These are phyloP conservation scores for Mucor indicus DNA, from an alignment of 371 early-diverging fungal genomes.

Conservation along the genomic window DNA sequence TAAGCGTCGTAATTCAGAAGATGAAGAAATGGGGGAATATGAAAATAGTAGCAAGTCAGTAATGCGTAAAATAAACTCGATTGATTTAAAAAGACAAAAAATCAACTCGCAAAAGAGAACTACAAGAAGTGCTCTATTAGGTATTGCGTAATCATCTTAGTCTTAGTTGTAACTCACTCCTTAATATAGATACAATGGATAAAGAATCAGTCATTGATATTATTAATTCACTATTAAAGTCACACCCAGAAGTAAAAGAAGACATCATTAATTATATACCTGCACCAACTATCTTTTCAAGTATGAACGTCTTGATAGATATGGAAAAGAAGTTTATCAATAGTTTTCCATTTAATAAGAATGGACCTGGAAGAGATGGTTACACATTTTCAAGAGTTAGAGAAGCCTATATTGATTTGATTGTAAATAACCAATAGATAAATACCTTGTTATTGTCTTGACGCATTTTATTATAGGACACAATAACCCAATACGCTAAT, in stretches of 20 bases:
- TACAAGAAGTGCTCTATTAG: conserved; percentile 25
- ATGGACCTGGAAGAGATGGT: conserved; percentile 78
- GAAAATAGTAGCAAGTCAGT: not conserved
- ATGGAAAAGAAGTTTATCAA: conserved; percentile 71
- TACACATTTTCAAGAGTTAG: conserved; percentile 89
- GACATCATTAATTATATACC: conserved; percentile 79
- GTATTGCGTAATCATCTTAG: conserved; percentile 12
- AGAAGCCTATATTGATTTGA: conserved; percentile 69
- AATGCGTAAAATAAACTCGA: not conserved
- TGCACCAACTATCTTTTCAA: conserved; percentile 83
- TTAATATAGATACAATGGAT: conserved; percentile 57
- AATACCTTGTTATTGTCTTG: not conserved
- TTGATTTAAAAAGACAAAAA: conserved; percentile 26
- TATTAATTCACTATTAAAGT: conserved; percentile 65
- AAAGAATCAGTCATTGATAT: conserved; percentile 74
- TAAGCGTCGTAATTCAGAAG: conserved; percentile 40
- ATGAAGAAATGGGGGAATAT: conserved; percentile 43
- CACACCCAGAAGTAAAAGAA: conserved; percentile 69
- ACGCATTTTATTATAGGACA: conserved; percentile 45
- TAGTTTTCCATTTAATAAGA: conserved; percentile 82
- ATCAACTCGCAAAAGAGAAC: conserved; percentile 26
- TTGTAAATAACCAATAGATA: conserved; percentile 33
- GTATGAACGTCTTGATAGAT: conserved; percentile 59
- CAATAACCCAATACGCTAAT: conserved; percentile 78
- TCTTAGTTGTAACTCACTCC: not conserved